Base-by-base conservation (phyloP, 345 rosid species). In the Bruguiera parviflora region DNA sequence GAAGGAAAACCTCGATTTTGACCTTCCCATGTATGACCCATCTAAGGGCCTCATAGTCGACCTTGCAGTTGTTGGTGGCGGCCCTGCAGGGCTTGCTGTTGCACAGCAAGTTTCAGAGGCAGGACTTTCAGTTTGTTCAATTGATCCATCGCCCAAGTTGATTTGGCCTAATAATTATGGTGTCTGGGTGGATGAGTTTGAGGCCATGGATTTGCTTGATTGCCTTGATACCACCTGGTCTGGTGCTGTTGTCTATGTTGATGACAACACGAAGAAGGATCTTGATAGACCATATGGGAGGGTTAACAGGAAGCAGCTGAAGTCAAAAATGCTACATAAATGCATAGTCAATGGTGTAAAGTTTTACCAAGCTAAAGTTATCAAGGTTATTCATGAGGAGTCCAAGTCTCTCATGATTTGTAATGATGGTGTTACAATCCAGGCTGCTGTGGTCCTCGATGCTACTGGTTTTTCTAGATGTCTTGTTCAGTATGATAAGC, bases 131-230 rank as follows among this genome's bases (percentile, higher is more conserved):
- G 99, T 95, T 25, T 88, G 96, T 76, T 82, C 85, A 3, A 89
- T 94, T n/a, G 97, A 94, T 57, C 99, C 99, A 0, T 91, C 81
- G 43, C 99, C 96, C 3, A 85, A 79, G 66, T 83, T 94, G 79
- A 89, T 94, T n/a, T 94, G 97, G 97, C 99, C 99, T 47, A 94
- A 94, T 73, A 94, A 94, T 71, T 94, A 94, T 52, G 99, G 99
- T 19, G 99, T 91, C 69, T 95, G 99, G 97, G 97, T 95, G 69
- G 97, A 95, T 77, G 97, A 95, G 71, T 95, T 95, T 68, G 97
- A 90, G 75, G 97, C 96, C 69, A 88, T 95, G 99, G 96, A 90
- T 82, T 80, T 95, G 71, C 89, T 95, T 16, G 99, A 95, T 52
- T 95, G 96, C 77, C 97, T 95, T 6, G 98, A 94, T 69, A 86